Evolutionary conservation across 129 eudicot species (phyloP), one percentile per base, ranked within the genome.

Genomic region (Lonicera japonica): DNA sequence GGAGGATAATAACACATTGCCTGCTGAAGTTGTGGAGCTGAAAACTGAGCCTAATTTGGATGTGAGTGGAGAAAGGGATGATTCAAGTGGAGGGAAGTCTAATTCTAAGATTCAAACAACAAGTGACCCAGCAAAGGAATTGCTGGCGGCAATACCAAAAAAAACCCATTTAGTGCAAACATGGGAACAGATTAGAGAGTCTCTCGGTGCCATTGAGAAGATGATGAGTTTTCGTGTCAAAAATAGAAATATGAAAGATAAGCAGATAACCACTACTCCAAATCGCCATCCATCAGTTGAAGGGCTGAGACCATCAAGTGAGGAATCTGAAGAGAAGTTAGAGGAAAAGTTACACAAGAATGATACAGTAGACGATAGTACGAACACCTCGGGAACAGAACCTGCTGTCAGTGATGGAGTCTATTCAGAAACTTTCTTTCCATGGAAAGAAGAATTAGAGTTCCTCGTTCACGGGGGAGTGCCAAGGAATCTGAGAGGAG

Each of bases 401-500:
- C 46, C 48, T 29, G 61, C 56, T 60, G 68, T 25, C 16, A 46
- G 38, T 36, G 71, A 63, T 40, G 74, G 43, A 20, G 65, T 3
- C 38, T 25, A 51, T 46, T 56, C 76, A 25, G 83, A 78, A 59
- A 21, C 75, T 25, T 54, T 16, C 25, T 82, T 76, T 58, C 78
- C 86, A 43, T 82, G 80, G 95, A 82, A 75, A 72, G 80, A 82
- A 75, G 92, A 85, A 73, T 75, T 94, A 18, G 96, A 78, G 77
- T 82, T 80, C 65, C 99, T 94, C 66, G 99, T 94, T 70, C 96
- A 62, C 39, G 95, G 86, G 58, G 99, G 99, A 69, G 99, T 94
- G 43, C 96, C 96, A 18, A 83, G 78, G 75, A 78, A 90, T 59
- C 88, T 94, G 51, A 81, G 99, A 64, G 99, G 99, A 66, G 96